Conservation (phyloP, 352 stramenopile genomes). For the Pythium biforme region DNA sequence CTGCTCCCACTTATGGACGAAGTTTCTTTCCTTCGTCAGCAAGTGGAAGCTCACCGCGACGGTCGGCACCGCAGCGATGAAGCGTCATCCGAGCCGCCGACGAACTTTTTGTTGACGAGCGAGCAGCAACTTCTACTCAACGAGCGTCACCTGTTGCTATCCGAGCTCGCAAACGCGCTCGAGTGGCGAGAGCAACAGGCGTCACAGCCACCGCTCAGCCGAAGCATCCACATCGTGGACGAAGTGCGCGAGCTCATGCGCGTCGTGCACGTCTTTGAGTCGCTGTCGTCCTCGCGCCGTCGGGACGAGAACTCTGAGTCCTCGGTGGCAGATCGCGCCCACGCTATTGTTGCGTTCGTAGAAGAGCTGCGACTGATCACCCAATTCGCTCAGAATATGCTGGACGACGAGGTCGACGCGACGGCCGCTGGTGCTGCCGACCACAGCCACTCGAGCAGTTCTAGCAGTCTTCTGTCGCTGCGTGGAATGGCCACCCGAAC, state of each 20-base stretch:
- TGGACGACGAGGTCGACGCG: constrained; percentile 45
- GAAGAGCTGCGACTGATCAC: constrained; percentile 58
- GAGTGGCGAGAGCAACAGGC: constrained; percentile 5
- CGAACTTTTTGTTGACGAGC: constrained; percentile 1
- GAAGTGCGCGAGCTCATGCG: constrained; percentile 20
- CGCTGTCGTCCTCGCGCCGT: constrained; percentile 7
- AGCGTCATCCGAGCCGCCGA: not conserved
- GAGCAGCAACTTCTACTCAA: constrained; percentile 10
- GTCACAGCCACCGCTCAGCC: not conserved
- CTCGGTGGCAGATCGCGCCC: constrained; percentile 14
- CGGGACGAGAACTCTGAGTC: not conserved
- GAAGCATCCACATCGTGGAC: constrained; percentile 18
- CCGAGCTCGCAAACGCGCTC: constrained; percentile 1
- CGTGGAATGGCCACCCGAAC: constrained; percentile 30
- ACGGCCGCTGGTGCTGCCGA: constrained; percentile 2
- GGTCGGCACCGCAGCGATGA: not conserved
- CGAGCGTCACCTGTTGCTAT: constrained; percentile 12
- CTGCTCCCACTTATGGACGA: constrained; percentile 8
- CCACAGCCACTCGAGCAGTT: constrained; percentile 47
- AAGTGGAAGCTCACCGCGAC: not conserved
- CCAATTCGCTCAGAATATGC: constrained; percentile 58
- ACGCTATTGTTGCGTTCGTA: constrained; percentile 45
- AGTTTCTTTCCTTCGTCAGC: constrained; percentile 1
- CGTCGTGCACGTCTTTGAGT: constrained; percentile 20
- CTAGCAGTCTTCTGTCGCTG: constrained; percentile 34